Evolutionary conservation across 352 stramenopile species (phyloP), one percentile per base, ranked within the genome.

Genomic region (Globisporangium apiculatum): DNA sequence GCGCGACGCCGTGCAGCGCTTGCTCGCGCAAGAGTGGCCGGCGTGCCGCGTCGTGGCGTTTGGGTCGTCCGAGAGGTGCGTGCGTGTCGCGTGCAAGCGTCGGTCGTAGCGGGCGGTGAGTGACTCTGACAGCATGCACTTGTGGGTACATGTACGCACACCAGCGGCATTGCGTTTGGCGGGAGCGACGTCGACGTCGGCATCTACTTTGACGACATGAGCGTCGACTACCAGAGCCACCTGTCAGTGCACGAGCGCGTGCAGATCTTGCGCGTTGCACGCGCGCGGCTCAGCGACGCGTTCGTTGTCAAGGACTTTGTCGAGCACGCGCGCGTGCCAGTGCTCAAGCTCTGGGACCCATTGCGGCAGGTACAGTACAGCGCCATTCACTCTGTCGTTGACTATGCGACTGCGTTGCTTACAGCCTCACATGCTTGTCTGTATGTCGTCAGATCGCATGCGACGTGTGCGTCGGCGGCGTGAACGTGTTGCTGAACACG

Each of bases 141-240:
- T 66, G 11, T 48, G 11, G 60, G n/a, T 31, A 40, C 40, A 45
- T 42, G 31, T 60, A 38, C 31, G 35, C 57, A 11, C 15, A 17
- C 15, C 48, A 93, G 83, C 51, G 79, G 76, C 42, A 66, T 91
- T 48, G 81, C 81, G 53, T 90, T 89, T 62, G 79, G 83, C 42
- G 77, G 79, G 5, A 91, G 83, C 54, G 83, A 94, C 51, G 65
- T 94, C 18, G 83, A 94, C 61, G 68, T 94, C 46, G 83, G 79
- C 9, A 81, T 94, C 61, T 94, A 80, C 68, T 94, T 94, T 65
- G 74, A 89, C 40, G 76, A 87, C 64, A 55, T 84, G 50, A 66
- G 79, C 48, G 66, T 84, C 37, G 73, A 87, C 46, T 67, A 61
- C 14, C 80, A 87, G 59, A 71, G 55, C 24, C 76, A 87, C 40